A percentile compares a stretch with the other conserved stretches of the same genome.
phyloP scores from a whole-genome alignment of 1,139 yeast species.

The Kodamaea ohmeri region DNA sequence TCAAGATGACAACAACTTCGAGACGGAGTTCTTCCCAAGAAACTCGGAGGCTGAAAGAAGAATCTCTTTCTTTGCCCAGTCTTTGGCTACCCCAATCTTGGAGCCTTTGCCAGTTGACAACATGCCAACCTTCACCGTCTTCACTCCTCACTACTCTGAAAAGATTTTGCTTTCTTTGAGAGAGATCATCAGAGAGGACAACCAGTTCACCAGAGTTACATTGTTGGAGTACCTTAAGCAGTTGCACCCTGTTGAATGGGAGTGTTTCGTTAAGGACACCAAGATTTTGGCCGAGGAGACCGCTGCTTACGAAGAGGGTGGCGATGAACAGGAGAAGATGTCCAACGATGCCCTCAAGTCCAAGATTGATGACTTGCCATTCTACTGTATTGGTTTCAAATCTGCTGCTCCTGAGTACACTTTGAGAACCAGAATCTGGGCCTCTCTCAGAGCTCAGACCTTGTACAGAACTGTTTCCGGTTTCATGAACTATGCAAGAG shows the following conservation, averaged over 20 bases:
- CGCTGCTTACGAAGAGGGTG: slow-evolving; percentile 77
- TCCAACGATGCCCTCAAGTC: slow-evolving; percentile 76
- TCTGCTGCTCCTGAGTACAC: slow-evolving; percentile 99
- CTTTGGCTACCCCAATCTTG: slow-evolving; percentile 96
- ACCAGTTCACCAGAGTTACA: slow-evolving; percentile 96
- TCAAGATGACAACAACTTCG: slow-evolving; percentile 93
- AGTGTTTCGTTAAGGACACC: slow-evolving; percentile 96
- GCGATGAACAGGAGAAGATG: slow-evolving; percentile 60
- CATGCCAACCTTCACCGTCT: slow-evolving; percentile 98
- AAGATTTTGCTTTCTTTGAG: slow-evolving; percentile 91
- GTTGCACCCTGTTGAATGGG: slow-evolving; percentile 99
- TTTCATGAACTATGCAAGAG: slow-evolving; percentile 98
- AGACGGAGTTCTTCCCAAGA: slow-evolving; percentile 93
- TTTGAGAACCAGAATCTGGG: slow-evolving; percentile 98
- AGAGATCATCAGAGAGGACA: slow-evolving; percentile 98
- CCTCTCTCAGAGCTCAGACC: slow-evolving; percentile 96
- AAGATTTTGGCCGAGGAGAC: slow-evolving; percentile 98
- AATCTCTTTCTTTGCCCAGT: slow-evolving; percentile 97
- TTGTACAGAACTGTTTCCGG: slow-evolving; percentile 98
- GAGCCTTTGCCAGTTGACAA: slow-evolving; percentile 98
- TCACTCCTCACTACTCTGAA: slow-evolving; percentile 97
- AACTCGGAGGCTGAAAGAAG: slow-evolving; percentile 99
- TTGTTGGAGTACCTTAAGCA: slow-evolving; percentile 94
- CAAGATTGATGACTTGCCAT: slow-evolving; percentile 95
- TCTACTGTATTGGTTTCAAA: slow-evolving; percentile 98